phyloP scores from a whole-genome alignment of 495 filamentous ascomycete genomes.

The Penicillium cataractarum region DNA sequence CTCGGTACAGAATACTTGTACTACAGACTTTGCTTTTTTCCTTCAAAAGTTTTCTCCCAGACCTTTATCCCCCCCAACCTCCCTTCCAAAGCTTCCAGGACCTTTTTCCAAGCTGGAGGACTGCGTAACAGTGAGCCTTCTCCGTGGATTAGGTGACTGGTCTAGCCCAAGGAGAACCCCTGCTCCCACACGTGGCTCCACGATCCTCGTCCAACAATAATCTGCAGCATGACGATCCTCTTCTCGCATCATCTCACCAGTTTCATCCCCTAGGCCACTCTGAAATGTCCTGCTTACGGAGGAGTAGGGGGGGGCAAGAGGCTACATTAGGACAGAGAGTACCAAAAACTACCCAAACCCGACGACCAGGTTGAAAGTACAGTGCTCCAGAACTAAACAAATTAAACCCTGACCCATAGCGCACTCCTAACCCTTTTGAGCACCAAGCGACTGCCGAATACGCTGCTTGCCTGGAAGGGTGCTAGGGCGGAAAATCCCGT shows the following conservation, averaged over 20 bases:
- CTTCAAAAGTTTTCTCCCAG: not conserved
- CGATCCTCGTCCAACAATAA: constrained; percentile 13
- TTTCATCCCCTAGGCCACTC: not conserved
- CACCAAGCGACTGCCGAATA: constrained; percentile 4
- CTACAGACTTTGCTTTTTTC: no score
- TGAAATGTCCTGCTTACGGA: not conserved
- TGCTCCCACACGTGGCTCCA: constrained; percentile 30
- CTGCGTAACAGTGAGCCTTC: not conserved
- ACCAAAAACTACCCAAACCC: not conserved
- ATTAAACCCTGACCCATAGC: not conserved
- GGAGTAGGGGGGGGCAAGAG: not conserved
- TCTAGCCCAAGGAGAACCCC: constrained; percentile 5
- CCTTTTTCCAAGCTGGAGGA: not conserved
- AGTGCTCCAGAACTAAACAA: not conserved
- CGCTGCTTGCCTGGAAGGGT: constrained; percentile 7
- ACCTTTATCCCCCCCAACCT: not conserved
- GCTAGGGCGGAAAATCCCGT: constrained; percentile 16
- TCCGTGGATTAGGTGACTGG: not conserved
- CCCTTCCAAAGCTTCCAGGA: not conserved
- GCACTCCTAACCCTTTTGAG: not conserved
- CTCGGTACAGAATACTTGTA: not conserved
- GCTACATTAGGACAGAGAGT: not conserved
- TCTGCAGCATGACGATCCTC: constrained; percentile 10
- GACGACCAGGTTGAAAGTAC: not conserved
- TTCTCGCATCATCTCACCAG: constrained; percentile 12